Evolutionary conservation across 129 eudicot genomes (phyloP).

Genomic region (Rutidosis leptorrhynchoides): DNA sequence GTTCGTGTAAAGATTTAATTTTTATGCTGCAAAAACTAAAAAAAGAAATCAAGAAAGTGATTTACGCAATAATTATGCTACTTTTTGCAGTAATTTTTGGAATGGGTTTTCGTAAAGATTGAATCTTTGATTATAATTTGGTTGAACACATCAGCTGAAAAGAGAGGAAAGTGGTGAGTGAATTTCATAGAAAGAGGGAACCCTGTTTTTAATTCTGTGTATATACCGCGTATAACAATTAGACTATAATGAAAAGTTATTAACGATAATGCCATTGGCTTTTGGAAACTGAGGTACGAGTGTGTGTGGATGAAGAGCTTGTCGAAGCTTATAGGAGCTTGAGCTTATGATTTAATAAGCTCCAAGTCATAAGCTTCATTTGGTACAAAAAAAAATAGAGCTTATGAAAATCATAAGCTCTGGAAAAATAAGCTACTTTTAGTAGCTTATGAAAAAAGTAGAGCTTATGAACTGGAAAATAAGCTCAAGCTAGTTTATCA

Average conservation of each 20-base stretch:
- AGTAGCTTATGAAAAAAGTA: no score
- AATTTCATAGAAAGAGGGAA: constrained; percentile 16
- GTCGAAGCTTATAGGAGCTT: no score
- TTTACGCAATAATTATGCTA: neutral
- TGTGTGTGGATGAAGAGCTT: no score
- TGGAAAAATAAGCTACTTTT: no score
- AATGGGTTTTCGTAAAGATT: neutral
- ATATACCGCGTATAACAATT: constrained; percentile 38
- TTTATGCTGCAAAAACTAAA: neutral
- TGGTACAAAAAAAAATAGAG: no score
- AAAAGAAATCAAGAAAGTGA: neutral
- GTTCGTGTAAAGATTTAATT: neutral
- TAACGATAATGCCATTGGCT: constrained; percentile 19
- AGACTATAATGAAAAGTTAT: neutral
- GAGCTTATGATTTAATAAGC: no score
- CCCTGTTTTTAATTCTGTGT: constrained; percentile 36
- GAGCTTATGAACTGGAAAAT: no score
- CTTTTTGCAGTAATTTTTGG: neutral
- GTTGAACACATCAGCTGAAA: constrained; percentile 5
- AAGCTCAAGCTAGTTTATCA: no score
- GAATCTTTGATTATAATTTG: neutral
- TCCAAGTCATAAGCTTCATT: no score
- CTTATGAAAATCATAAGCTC: no score
- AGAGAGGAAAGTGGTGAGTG: constrained; percentile 24
- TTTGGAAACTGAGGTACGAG: neutral